phyloP scores from a whole-genome alignment of 2,329 filamentous ascomycete genomes.

The Trichoderma sp. region DNA sequence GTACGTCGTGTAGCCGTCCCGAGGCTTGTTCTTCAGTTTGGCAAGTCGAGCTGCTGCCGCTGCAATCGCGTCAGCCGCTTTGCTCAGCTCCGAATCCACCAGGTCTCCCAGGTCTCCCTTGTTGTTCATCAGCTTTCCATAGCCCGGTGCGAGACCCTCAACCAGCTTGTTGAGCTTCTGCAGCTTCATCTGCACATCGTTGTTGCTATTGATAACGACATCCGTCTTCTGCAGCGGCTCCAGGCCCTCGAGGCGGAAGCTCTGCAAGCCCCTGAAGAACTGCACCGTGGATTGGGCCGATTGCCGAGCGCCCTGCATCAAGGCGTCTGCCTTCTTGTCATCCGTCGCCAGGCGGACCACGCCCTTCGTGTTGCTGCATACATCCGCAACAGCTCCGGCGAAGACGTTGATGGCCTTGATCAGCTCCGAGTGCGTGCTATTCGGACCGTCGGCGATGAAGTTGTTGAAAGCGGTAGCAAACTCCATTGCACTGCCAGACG shows the following conservation, averaged over 20 bases:
- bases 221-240: slow-evolving; percentile 92
- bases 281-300: slow-evolving; percentile 85
- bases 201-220: slow-evolving; percentile 95
- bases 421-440: slow-evolving; percentile 83
- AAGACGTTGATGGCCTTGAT: slow-evolving; percentile 93
- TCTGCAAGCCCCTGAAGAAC: slow-evolving; percentile 93
- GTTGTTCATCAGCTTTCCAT: slow-evolving; percentile 74
- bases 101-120: slow-evolving; percentile 89
- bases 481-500: slow-evolving; percentile 89
- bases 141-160: slow-evolving; percentile 87
- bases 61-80: slow-evolving; percentile 93
- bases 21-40: slow-evolving; percentile 94
- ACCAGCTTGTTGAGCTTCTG: slow-evolving; percentile 93
- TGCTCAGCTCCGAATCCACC: slow-evolving; percentile 87
- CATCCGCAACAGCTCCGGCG: slow-evolving; percentile 86
- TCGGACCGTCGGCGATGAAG: slow-evolving; percentile 95
- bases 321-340: slow-evolving; percentile 87
- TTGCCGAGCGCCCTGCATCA: slow-evolving; percentile 79
- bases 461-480: slow-evolving; percentile 99
- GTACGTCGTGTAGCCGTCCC: slow-evolving; percentile 92
- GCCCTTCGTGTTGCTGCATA: slow-evolving; percentile 95
- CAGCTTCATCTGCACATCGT: slow-evolving; percentile 91
- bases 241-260: slow-evolving; percentile 88
- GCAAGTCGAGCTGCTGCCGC: slow-evolving; percentile 86
- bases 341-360: slow-evolving; percentile 89